phyloP scores from a whole-genome alignment of 1,284 basidiomycete genomes.

The Ganoderma leucocontextum region DNA sequence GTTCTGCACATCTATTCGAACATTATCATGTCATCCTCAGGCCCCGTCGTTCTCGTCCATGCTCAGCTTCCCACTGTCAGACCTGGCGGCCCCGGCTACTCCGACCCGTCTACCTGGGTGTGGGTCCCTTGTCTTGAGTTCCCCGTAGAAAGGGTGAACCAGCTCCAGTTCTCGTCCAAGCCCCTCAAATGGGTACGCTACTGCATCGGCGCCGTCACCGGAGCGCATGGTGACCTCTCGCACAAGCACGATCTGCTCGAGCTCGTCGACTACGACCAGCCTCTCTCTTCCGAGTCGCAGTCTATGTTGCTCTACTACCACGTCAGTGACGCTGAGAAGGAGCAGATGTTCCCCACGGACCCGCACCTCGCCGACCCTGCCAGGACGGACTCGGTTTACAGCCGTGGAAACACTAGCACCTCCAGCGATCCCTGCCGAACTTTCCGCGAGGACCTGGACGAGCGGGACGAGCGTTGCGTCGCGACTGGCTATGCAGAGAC shows the following conservation, averaged over 20 bases:
- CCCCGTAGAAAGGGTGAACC: not conserved
- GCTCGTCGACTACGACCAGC: not conserved
- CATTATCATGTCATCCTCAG: not conserved
- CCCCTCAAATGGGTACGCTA: slow-evolving; percentile 1
- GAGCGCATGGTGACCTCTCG: not conserved
- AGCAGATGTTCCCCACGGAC: not conserved
- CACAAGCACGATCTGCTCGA: not conserved
- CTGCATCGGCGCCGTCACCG: not conserved
- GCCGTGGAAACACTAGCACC: not conserved
- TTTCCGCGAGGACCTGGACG: not conserved
- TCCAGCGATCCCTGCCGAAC: not conserved
- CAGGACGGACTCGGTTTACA: not conserved
- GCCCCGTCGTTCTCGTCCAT: not conserved
- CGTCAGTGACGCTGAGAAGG: not conserved
- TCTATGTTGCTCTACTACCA: not conserved
- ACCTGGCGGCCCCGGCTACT: not conserved
- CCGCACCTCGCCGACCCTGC: not conserved
- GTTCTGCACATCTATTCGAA: not conserved
- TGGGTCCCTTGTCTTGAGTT: slow-evolving; percentile 1
- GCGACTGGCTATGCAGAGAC: not conserved
- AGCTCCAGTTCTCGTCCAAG: not conserved
- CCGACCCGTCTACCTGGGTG: not conserved
- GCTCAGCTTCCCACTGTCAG: not conserved
- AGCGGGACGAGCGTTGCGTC: not conserved
- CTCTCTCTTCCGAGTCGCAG: not conserved